Evolutionary conservation across 768 basidiomycete genomes (phyloP), one percentile per base, ranked within the genome.

Genomic region (Pholiota molesta): DNA sequence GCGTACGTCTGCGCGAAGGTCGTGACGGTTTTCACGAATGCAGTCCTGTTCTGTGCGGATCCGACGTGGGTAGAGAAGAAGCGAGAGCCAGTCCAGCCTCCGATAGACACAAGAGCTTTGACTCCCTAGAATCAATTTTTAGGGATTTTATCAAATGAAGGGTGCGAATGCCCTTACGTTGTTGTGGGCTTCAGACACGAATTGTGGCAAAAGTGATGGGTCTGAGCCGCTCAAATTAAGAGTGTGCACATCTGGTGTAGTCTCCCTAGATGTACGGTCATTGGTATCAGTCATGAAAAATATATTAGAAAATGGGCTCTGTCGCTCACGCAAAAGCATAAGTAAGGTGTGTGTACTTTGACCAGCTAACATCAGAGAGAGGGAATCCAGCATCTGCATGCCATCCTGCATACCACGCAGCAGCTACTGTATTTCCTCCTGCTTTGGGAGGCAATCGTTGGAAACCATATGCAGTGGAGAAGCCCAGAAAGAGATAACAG

Each of bases 401-500:
- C 86, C 86, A 93, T 45, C 86, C 85, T 29, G 89, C 85, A 66
- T 83, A 91, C 88, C 88, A 92, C 8, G 83, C 78, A n/a, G 81
- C 74, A 2, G 86, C 78, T 16, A 88, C 77, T 53, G 52, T 60
- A 14, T 26, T 29, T 45, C 37, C n/a, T 45, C 37, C n/a, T 28
- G 37, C 14, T 6, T 31, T 13, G 3, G 29, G 17, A n/a, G 44
- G 35, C 16, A 45, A 39, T 39, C 31, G 37, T 11, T 42, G 52
- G 21, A 49, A 10, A 7, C 47, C 47, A 26, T 49, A 23, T 4
- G 19, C 21, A 49, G 47, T 49, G 21, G 23, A 21, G 21, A 49
- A 26, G 23, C 23, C 47, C 23, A 49, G 14, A 13, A 7, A 49
- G n/a, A 49, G 23, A 49, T 14, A 49, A 8, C 28, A 13, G 47